A percentile compares a stretch with the other conserved stretches of the same genome.
These are phyloP conservation scores for Chamaecyparis obtusa DNA, from an alignment of 75 land plant species.

Conservation along the genomic window DNA sequence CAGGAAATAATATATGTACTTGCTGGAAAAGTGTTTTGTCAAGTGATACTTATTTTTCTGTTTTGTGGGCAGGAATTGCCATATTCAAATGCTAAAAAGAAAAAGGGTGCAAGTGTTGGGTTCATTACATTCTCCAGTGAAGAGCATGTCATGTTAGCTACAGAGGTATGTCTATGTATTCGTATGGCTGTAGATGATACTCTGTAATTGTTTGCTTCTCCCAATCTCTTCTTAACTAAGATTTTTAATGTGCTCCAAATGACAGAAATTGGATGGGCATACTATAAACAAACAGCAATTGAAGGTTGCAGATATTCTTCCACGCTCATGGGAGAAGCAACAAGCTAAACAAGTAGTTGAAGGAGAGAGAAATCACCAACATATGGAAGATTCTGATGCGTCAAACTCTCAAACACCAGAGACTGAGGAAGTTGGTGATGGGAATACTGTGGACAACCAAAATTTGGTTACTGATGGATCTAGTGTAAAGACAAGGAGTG, in stretches of 20 bases:
- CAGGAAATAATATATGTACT: not conserved
- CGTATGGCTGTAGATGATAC: not conserved
- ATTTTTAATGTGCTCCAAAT: not conserved
- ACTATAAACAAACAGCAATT: constrained; percentile 48
- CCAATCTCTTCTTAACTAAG: not conserved
- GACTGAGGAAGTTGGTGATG: not conserved
- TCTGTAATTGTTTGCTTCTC: not conserved
- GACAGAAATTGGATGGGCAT: constrained; percentile 68
- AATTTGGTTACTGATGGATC: constrained; percentile 23
- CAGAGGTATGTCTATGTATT: constrained; percentile 48
- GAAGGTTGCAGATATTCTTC: constrained; percentile 80
- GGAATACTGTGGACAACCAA: constrained; percentile 7
- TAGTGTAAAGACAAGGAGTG: constrained; percentile 43
- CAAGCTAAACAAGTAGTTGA: not conserved
- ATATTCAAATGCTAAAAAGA: constrained; percentile 71
- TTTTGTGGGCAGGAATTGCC: constrained; percentile 52
- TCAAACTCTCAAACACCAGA: too few relatives aligned
- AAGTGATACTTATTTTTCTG: not conserved
- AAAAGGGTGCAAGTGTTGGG: constrained; percentile 78
- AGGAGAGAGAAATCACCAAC: constrained; percentile 16
- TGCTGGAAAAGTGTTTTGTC: not conserved
- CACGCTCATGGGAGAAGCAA: constrained; percentile 62
- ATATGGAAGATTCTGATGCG: not conserved
- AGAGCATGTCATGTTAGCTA: constrained; percentile 51
- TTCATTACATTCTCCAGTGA: constrained; percentile 67